Evolutionary conservation across 2,329 filamentous ascomycete genomes (phyloP), one percentile per base, ranked within the genome.

Genomic region (Phaeoacremonium minimum): DNA sequence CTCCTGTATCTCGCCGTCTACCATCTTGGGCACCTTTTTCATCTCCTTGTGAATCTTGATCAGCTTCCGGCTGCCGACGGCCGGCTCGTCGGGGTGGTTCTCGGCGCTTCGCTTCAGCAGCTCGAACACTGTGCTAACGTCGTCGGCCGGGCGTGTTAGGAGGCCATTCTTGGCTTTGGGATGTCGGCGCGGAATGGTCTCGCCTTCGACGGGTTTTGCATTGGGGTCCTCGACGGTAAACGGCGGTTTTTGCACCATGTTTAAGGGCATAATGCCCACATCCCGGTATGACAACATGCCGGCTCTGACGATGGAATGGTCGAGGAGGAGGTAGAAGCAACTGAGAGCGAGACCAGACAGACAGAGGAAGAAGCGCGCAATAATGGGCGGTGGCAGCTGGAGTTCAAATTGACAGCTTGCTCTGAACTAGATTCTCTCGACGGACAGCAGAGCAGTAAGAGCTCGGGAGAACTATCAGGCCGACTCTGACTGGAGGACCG

Each of bases 1-100:
- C 65, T 90, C 78, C 46, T 74, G 70, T 60, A 88, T 75, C 58
- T 85, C 75, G 48, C 89, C 89, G 53, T 94, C 86, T 40, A 95
- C 69, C 34, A 87, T 73, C 75, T 94, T 95, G 73, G 89, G 85
- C 49, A 95, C 69, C 74, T 88, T 93, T 71, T 91, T 95, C 49
- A 76, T 83, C 71, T 95, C 89, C 51, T 77, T 77, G 63, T 95
- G 88, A 32, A 83, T 79, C 61, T 83, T 73, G 62, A 95, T 61
- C 40, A 95, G 73, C 58, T 77, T 83, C 45, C 89, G 81, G 52
- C 73, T 74, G 48, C 85, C 89, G 43, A 87, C 69, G 41, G 80
- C 81, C 41, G 75, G 72, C 52, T 80, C 73, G 53, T 80, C 74
- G 41, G 75, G 73, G 53, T 78, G 82, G 42, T 74, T 62, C 37